Evolutionary conservation across 2,329 filamentous ascomycete species (phyloP), one percentile per base, ranked within the genome.

Genomic region (Ophiostoma quercus): DNA sequence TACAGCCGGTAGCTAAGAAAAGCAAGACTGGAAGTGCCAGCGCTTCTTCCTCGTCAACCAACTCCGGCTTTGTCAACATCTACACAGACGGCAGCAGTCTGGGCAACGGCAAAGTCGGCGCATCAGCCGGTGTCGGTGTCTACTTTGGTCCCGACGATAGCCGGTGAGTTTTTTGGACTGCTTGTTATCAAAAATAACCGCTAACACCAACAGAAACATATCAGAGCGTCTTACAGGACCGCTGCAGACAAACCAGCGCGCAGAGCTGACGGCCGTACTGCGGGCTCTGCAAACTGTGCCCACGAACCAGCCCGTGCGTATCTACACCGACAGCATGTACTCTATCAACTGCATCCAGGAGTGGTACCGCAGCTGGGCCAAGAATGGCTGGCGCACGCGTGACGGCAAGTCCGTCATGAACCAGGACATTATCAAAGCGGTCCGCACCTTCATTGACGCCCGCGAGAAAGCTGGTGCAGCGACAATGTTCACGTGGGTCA

Each of bases 201-300:
- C 14, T 66, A 22, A 39, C 32, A 11, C 19, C 16, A 69, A 85
- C 83, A 65, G 62, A 73, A 89, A 89, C 76, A 77, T 96, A 32
- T 92, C 91, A 14, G 93, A 96, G 79, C 87, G 88, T 3, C 85
- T 97, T 2, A 80, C 84, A 68, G 92, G 92, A 67, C 82, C 84
- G 19, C 83, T 84, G 11, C 95, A 98, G 79, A 98, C 95, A 0
- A 99, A 99, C 77, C 92, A 98, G 78, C 91, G 95, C 2, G 95
- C 94, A n/a, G 95, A 99, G 80, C 83, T 99, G 71, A 94, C 91
- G 32, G 95, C 93, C 8, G 90, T 98, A 73, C 83, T 92, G 39
- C 90, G 94, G 70, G 94, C 94, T 0, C 83, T 98, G 29, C 88
- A 97, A 76, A 86, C 90, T 65, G 88, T 89, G 1, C 89, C 91